Conservation (phyloP, 225 moss, liverwort and hornwort species). For the Marchantia polymorpha region DNA sequence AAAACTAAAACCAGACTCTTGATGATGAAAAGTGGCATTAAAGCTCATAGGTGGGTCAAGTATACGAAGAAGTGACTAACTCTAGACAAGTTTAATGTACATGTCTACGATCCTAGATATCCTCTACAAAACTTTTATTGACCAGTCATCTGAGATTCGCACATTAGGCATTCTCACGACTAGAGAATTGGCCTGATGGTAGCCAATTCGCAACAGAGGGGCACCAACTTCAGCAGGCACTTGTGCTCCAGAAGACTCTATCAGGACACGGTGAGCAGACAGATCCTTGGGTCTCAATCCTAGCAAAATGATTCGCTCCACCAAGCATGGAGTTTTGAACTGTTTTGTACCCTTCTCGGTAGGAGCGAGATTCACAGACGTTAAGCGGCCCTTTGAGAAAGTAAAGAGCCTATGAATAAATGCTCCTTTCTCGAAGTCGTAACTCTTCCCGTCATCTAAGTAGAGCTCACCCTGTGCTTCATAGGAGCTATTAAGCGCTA, state of each 20-base stretch:
- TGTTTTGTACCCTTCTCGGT: constrained; percentile 41
- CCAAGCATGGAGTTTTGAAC: constrained; percentile 59
- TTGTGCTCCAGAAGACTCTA: constrained; percentile 62
- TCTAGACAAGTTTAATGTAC: constrained; percentile 3
- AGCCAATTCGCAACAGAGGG: constrained; percentile 59
- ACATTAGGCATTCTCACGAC: constrained; percentile 87
- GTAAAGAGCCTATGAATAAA: constrained; percentile 77
- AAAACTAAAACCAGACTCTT: background rate
- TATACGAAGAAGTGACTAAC: background rate
- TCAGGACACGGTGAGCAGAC: constrained; percentile 63
- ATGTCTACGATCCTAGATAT: background rate
- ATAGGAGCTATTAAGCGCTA: constrained; percentile 79
- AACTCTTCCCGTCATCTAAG: constrained; percentile 92
- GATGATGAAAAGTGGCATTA: background rate
- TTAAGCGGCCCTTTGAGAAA: constrained; percentile 73
- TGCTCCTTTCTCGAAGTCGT: constrained; percentile 75
- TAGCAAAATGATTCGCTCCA: constrained; percentile 85
- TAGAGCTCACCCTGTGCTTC: constrained; percentile 91
- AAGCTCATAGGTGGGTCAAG: background rate
- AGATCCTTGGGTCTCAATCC: constrained; percentile 75
- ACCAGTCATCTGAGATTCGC: constrained; percentile 81
- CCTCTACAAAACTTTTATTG: constrained; percentile 70
- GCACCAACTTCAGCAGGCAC: constrained; percentile 80
- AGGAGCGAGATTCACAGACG: constrained; percentile 62
- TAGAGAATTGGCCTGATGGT: constrained; percentile 57